A percentile compares a stretch with the other conserved stretches of the same genome.
Conservation (phyloP, 805 yeast genomes). For the Ogataea salicorniae region DNA sequence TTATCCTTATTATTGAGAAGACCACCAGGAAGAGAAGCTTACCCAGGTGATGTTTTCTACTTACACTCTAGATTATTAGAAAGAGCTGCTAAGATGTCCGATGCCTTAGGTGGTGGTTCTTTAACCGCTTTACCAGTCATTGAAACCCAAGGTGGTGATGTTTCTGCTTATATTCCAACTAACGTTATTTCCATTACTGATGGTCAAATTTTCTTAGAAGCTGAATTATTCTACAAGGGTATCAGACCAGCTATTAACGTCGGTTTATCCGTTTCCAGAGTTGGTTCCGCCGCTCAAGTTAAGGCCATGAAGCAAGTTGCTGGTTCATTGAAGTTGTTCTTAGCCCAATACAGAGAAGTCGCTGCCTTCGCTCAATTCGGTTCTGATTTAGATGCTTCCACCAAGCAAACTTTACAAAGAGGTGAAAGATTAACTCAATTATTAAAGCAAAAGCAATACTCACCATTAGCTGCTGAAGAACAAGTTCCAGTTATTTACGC, state of each 20-base stretch:
- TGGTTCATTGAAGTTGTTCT: conserved; percentile 99
- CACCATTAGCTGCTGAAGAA: conserved; percentile 97
- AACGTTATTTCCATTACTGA: conserved; percentile 96
- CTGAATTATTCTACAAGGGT: conserved; percentile 99
- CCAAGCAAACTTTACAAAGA: conserved; percentile 97
- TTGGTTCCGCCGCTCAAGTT: conserved; percentile 99
- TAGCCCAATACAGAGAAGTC: conserved; percentile 99
- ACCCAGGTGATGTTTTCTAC: conserved; percentile 97
- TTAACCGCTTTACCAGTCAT: conserved; percentile 94
- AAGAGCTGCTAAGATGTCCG: conserved; percentile 97
- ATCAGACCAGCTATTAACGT: conserved; percentile 99
- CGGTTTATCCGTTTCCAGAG: conserved; percentile 99
- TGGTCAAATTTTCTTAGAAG: conserved; percentile 98
- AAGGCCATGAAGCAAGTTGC: conserved; percentile 99
- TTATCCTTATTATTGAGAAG: conserved; percentile 94
- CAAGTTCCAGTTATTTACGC: conserved; percentile 98
- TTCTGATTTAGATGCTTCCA: conserved; percentile 99
- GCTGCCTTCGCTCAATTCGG: conserved; percentile 99
- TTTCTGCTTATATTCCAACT: conserved; percentile 95
- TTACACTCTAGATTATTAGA: conserved; percentile 91
- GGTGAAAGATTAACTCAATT: conserved; percentile 99
- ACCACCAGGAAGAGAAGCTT: conserved; percentile 96
- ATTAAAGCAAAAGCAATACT: conserved; percentile 95
- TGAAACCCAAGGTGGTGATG: conserved; percentile 99
- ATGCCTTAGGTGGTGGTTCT: conserved; percentile 85